Base-by-base conservation (phyloP, 2,329 filamentous ascomycete species). In the Tolypocladium inflatum region DNA sequence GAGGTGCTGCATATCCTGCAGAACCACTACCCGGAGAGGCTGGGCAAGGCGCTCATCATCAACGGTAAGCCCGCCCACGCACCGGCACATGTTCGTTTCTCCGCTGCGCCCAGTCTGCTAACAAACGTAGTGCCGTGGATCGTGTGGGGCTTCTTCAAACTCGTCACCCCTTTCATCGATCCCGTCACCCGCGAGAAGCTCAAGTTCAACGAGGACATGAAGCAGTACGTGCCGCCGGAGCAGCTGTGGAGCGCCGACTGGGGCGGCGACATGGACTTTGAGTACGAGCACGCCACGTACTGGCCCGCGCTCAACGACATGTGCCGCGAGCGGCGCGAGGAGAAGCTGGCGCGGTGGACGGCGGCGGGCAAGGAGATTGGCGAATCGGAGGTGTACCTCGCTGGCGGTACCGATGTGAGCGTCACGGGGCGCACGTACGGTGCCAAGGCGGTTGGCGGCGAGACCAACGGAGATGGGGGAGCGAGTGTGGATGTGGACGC, bases 151-250 rank as follows among this genome's bases (percentile, higher is more conserved):
- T 99, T 99, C 81, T 96, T 97, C 81, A 97, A 96, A 75, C 78
- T 97, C 66, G 92, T 99, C 74, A 91, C 86, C 5, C 91, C 93
- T 43, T 97, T 99, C 75, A 96, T 99, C 75, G 94, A 99, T 73
- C 94, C 94, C 9, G 78, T 92, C 66, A 99, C 94, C 11, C 86
- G 89, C 59, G 86, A 94, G 68, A 99, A 99, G 80, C 86, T 99
- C 77, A 95, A 94, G 77, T 97, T 96, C 81, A 97, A 97, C 78
- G 91, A 96, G 72, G 89, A 95, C 69, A 86, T 96, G 78, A 81
- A 81, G 64, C 79, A 89, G 64, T 91, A 91, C 71, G 88, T 99
- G 23, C 91, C 91, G 6, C 74, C 85, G 9, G 80, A 87, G 66
- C 93, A 97, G 71, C 83, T 99, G 56, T 89, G 91, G 86, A 87